Base-by-base conservation (phyloP, 805 yeast species). In the Saccharomycopsis guyanensis region DNA sequence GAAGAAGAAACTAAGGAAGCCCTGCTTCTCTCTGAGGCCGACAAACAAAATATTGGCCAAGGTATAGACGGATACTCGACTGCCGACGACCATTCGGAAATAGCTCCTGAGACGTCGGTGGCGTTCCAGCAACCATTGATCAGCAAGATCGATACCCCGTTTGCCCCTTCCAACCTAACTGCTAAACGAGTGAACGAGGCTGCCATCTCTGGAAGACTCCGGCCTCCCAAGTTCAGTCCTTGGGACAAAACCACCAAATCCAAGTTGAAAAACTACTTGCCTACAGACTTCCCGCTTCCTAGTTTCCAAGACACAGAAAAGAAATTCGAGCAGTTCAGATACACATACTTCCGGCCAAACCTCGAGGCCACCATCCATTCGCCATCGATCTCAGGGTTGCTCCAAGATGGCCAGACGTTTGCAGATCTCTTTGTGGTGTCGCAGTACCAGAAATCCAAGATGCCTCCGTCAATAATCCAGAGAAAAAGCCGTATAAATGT, bases 271-370 rank as follows among this genome's bases (percentile, higher is more conserved):
- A 12, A 33, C 31, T 40, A 35, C 19, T 50, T 40, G 36, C 43
- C 43, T 3, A 25, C 53, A 16, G 52, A 51, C 27, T 46, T 18
- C 35, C 29, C 29, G 10, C n/a, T n/a, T n/a, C n/a, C n/a, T n/a
- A n/a, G n/a, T n/a, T n/a, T n/a, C n/a, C 50, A 27, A 35, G 34
- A 31, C 27, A 32, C 18, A 4, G 46, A 46, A 8, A 50, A 44
- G 37, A 46, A 38, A 31, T 45, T n/a, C 13, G 78, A 74, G 47
- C 77, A 76, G 51, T 80, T 78, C 60, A 70, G 97, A 53, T 91
- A 86, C 66, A 87, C 97, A 0, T 91, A 91, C 59, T 91, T 93
- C 64, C 72, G 97, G 54, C 96, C 88, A 53, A 94, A 87, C 57
- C 63, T 91, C 54, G 84, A 82, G 13, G 78, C 87, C n/a, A 89